These are phyloP conservation scores for Solanum bukasovii DNA, from an alignment of 257 asterid genomes.

Conservation along the genomic window DNA sequence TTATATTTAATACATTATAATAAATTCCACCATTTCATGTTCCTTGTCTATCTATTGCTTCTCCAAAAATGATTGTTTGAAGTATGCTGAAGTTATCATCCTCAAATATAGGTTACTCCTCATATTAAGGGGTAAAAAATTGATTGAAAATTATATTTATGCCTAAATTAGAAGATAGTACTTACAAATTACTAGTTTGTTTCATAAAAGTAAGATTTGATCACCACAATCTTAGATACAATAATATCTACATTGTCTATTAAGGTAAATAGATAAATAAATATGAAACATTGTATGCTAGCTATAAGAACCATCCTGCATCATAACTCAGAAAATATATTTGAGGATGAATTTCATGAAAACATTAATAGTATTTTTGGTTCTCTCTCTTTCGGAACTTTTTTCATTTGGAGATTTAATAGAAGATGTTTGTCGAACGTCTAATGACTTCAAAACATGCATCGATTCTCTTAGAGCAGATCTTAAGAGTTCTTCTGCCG, in stretches of 20 bases:
- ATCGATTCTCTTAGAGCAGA: not conserved
- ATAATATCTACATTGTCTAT: not conserved
- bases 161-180: not conserved
- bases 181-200: not conserved
- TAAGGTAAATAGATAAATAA: not conserved
- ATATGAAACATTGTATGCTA: not conserved
- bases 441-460: not conserved
- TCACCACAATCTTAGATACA: not conserved
- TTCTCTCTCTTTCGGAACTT: not conserved
- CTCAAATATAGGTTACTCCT: not conserved
- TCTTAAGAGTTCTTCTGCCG: not conserved
- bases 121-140: not conserved
- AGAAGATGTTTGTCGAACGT: not conserved
- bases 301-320: not conserved
- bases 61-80: not conserved
- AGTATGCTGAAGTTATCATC: not conserved
- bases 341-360: not conserved
- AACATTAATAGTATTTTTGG: not conserved
- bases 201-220: not conserved
- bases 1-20: not conserved
- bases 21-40: not conserved
- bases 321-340: not conserved
- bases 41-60: not conserved
- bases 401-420: not conserved
- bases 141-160: not conserved